Conservation (phyloP, 306 rosid genomes). For the Malus fusca region DNA sequence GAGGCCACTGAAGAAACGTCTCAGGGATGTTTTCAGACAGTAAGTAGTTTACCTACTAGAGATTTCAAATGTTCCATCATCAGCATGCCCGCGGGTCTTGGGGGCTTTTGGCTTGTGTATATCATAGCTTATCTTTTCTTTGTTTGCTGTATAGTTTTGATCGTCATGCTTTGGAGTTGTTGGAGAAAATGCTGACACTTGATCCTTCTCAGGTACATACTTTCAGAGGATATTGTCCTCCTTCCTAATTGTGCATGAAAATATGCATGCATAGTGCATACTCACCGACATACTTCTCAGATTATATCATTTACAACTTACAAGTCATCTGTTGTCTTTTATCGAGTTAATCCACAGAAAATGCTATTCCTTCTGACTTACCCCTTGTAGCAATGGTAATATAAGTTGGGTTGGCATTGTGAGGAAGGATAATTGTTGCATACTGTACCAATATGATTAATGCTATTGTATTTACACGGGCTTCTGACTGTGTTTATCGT, state of each 20-base stretch:
- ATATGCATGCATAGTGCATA: no score
- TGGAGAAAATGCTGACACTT: slow-evolving; percentile 45
- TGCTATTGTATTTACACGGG: background rate
- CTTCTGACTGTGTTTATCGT: background rate
- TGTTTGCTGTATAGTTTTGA: slow-evolving; percentile 30
- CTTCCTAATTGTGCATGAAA: background rate
- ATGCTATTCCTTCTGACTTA: background rate
- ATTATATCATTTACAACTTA: background rate
- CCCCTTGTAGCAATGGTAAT: background rate
- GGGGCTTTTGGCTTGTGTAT: background rate
- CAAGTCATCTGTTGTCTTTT: background rate
- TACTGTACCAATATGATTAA: background rate
- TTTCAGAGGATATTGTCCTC: background rate
- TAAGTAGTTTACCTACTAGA: slow-evolving; percentile 16
- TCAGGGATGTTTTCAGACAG: slow-evolving; percentile 45
- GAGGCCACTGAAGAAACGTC: slow-evolving; percentile 42
- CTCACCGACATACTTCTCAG: background rate
- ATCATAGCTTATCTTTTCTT: background rate
- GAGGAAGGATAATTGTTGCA: background rate
- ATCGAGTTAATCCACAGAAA: background rate
- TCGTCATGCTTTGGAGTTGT: slow-evolving; percentile 45
- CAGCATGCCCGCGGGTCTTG: background rate
- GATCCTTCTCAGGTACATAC: slow-evolving; percentile 46
- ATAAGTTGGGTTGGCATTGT: background rate
- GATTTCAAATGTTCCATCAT: background rate